Conservation (phyloP, 192 early-diverging fungal genomes). For the Gaertneriomyces semiglobifer region DNA sequence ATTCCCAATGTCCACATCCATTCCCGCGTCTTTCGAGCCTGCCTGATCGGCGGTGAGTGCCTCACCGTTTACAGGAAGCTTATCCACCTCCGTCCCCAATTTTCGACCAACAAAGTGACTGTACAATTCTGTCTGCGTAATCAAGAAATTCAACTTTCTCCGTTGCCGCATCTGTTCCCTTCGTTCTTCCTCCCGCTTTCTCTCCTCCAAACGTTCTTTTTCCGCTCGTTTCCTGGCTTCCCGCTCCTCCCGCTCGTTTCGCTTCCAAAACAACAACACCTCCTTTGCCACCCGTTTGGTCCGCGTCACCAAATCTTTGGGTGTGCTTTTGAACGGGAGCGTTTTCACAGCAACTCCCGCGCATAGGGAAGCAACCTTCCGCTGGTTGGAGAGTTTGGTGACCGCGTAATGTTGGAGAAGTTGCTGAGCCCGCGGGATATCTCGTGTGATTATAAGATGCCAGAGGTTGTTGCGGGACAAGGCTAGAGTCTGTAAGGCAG, state of each 20-base stretch:
- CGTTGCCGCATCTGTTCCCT: constrained; percentile 78
- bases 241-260: constrained; percentile 86
- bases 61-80: constrained; percentile 2
- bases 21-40: neutral
- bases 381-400: neutral
- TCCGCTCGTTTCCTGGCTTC: constrained; percentile 85
- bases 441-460: constrained; percentile 10
- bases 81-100: constrained; percentile 40
- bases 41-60: neutral
- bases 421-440: constrained; percentile 19
- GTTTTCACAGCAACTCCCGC: neutral
- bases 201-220: constrained; percentile 74
- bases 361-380: constrained; percentile 16
- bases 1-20: neutral
- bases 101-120: constrained; percentile 89
- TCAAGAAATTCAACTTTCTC: constrained; percentile 88
- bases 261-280: constrained; percentile 88
- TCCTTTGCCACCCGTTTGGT: constrained; percentile 33
- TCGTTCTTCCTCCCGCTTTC: constrained; percentile 75
- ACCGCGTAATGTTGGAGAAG: constrained; percentile 7
- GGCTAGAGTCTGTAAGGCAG: too few relatives aligned
- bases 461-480: constrained; percentile 7
- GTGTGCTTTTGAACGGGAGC: neutral
- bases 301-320: constrained; percentile 18
- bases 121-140: constrained; percentile 89